Evolutionary conservation across 106 monocot genomes (phyloP), one percentile per base, ranked within the genome.

Genomic region (Narthecium ossifragum): DNA sequence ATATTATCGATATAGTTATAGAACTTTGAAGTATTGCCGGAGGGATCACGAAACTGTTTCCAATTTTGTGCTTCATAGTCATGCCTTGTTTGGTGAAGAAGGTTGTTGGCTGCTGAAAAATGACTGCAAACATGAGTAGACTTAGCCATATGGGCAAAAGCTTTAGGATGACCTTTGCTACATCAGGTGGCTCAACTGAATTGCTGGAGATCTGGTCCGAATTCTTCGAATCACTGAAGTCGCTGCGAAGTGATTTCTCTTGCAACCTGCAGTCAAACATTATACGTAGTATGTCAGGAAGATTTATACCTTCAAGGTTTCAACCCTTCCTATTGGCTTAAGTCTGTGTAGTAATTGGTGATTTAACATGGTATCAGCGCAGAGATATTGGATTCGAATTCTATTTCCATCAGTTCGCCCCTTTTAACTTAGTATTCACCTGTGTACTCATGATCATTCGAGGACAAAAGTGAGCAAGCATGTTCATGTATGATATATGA

Each of bases 21-120:
- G 57, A 28, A 30, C 86, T 86, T 53, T 96, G 96, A 6, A 96
- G 80, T 68, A 83, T 70, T 4, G 90, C 96, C 0, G 90, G 96
- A 33, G 96, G 96, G 52, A 90, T 50, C 29, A 73, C 41, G 24
- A 83, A 74, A 4, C 13, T 25, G 23, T 18, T 14, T 8, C 89
- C 85, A 9, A 94, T 71, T 30, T 31, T 73, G 38, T 70, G 86
- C 28, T 70, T 65, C 96, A 96, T 96, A 25, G 62, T 62, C 66
- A 70, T 73, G 34, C 96, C 96, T 69, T 96, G 96, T 43, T 81
- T 81, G 3, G 86, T 90, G 80, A 96, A 96, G 78, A 96, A 90
- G 15, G 96, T 96, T 2, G 75, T 61, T 0, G 96, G 96, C n/a
- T 75, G 96, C 59, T 96, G 96, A 56, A 96, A 96, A 32, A 90